Conservation (phyloP, 202 grass and related monocot species). For the Cymbopogon flexuosus region DNA sequence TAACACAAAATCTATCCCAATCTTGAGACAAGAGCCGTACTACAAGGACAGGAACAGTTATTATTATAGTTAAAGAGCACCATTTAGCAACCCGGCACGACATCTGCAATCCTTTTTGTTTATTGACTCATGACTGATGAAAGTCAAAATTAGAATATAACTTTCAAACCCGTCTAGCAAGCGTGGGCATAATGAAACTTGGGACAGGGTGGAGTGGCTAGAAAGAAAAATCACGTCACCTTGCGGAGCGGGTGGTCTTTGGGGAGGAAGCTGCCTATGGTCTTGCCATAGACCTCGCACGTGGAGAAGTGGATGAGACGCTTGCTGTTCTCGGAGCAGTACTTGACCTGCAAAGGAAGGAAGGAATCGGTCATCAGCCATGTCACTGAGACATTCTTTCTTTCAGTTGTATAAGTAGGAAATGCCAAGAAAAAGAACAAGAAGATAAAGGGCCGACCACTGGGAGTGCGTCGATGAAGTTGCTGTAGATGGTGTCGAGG, state of each 20-base stretch:
- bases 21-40: neutral
- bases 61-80: neutral
- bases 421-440: neutral
- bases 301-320: slow-evolving; percentile 97
- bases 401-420: neutral
- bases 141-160: neutral
- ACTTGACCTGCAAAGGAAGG: slow-evolving; percentile 52
- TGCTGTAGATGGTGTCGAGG: slow-evolving; percentile 95
- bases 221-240: slow-evolving; percentile 22
- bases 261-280: slow-evolving; percentile 88
- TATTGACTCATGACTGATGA: neutral
- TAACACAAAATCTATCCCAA: slow-evolving; percentile 26
- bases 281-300: slow-evolving; percentile 97
- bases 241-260: slow-evolving; percentile 81
- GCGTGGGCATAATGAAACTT: neutral
- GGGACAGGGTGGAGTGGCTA: neutral
- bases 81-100: slow-evolving; percentile 12
- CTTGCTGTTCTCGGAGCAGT: slow-evolving; percentile 92
- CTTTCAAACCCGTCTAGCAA: too few relatives aligned
- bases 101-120: neutral
- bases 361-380: neutral
- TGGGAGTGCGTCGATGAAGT: slow-evolving; percentile 95
- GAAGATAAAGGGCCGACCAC: slow-evolving; percentile 41
- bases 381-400: neutral
- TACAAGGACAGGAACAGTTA: neutral